Evolutionary conservation across 306 rosid genomes (phyloP).

Genomic region (Dicorynia guianensis): DNA sequence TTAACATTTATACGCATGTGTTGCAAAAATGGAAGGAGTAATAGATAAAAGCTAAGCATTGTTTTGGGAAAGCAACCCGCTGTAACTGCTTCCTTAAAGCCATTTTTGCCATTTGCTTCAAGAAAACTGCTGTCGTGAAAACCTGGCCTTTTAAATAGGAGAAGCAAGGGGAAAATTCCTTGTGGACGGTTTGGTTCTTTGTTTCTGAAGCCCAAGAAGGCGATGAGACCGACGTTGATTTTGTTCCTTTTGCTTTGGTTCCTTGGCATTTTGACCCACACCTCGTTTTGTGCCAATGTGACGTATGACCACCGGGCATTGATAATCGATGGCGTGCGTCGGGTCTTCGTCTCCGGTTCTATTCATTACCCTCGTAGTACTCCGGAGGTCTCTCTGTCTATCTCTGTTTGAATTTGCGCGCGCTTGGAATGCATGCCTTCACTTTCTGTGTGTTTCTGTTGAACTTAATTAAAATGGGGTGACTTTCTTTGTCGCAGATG

Average conservation of each 20-base stretch:
- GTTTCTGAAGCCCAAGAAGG: neutral
- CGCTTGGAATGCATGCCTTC: neutral
- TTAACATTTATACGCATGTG: slow-evolving; percentile 31
- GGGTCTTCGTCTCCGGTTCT: slow-evolving; percentile 83
- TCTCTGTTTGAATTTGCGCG: neutral
- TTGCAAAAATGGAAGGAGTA: neutral
- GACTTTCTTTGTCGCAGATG: slow-evolving; percentile 61
- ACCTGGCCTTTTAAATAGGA: slow-evolving; percentile 13
- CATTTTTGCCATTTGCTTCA: slow-evolving; percentile 32
- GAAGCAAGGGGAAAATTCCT: slow-evolving; percentile 27
- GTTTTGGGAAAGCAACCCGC: slow-evolving; percentile 34
- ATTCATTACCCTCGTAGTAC: slow-evolving; percentile 98
- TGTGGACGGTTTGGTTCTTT: slow-evolving; percentile 2
- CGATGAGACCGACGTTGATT: slow-evolving; percentile 56
- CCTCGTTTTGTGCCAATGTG: slow-evolving; percentile 62
- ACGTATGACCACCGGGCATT: slow-evolving; percentile 86
- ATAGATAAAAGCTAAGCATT: slow-evolving; percentile 37
- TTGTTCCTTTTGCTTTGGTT: slow-evolving; percentile 45
- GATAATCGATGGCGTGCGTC: slow-evolving; percentile 80
- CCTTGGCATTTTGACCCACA: slow-evolving; percentile 47
- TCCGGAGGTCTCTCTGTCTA: slow-evolving; percentile 63
- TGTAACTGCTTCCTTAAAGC: slow-evolving; percentile 13
- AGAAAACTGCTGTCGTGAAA: slow-evolving; percentile 18
- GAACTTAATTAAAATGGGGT: slow-evolving; percentile 15
- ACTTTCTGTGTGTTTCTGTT: neutral